phyloP scores from a whole-genome alignment of 2,329 filamentous ascomycete species.

The Dendrostoma leiphaemia region DNA sequence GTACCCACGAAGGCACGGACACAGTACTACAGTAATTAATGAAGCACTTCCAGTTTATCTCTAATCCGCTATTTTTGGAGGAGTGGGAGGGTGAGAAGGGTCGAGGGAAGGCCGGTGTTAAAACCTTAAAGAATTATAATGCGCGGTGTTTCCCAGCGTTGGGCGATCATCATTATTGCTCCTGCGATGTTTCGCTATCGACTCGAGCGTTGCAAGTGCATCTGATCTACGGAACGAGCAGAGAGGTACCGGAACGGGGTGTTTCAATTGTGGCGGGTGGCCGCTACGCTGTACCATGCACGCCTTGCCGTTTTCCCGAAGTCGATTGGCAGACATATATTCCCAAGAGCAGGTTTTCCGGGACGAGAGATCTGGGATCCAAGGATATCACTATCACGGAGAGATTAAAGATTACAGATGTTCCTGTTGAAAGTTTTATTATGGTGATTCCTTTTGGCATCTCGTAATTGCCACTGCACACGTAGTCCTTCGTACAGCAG shows the following conservation, averaged over 20 bases:
- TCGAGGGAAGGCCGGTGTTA: background rate
- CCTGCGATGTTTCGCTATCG: background rate
- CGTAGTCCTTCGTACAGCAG: background rate
- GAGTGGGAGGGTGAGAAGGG: too few species aligned
- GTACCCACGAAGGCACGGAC: background rate
- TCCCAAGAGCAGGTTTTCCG: too few species aligned
- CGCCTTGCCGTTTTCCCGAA: too few species aligned
- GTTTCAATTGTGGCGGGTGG: constrained; percentile 6
- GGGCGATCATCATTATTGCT: background rate
- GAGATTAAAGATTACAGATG: too few species aligned
- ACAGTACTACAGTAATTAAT: too few species aligned
- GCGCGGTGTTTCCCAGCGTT: background rate
- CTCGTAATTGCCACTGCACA: background rate
- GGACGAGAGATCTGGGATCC: background rate
- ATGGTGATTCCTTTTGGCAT: background rate
- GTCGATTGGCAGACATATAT: too few species aligned
- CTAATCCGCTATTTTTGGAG: too few species aligned
- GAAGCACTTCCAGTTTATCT: too few species aligned
- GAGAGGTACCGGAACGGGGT: background rate
- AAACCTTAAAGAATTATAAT: background rate
- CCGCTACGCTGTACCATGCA: too few species aligned
- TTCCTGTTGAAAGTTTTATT: too few species aligned
- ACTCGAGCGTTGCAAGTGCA: constrained; percentile 4
- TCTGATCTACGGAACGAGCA: background rate
- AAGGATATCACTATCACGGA: too few species aligned